Base-by-base conservation (phyloP, 2,329 filamentous ascomycete genomes). In the Aureobasidium mangrovei region DNA sequence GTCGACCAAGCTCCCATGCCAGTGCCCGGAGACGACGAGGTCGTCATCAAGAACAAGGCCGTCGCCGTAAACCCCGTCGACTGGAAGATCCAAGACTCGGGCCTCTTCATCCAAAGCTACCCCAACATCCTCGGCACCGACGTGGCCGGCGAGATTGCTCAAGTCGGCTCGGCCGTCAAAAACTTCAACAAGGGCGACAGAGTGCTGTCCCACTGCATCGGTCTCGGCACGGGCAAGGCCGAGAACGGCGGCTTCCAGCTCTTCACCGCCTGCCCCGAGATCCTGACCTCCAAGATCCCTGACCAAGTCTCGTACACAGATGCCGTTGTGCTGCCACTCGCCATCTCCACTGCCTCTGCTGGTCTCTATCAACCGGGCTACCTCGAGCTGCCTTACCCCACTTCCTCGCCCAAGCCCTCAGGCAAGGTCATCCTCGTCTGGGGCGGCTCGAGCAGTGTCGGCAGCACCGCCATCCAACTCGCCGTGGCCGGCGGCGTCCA, bases 111-210 rank as follows among this genome's bases (percentile, higher is more conserved):
- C 51, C 46, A 68, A 39, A 59, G 60, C 0, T 72, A 63, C 56
- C 69, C 70, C 4, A 61, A 60, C 26, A 61, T 72, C 24, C 58
- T 72, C 7, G 70, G 69, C 38, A 59, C 53, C 39, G 70, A 72
- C 48, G 60, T 69, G 12, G 68, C 70, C n/a, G 70, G 70, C 10
- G 66, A 54, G 18, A 40, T 59, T 7, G 32, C 43, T n/a, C 66
- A 71, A 7, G 60, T 70, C 0, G 78, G 78, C 4, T 57, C 66
- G 0, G 70, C 70, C 0, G 74, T 81, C 6, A 66, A 65, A n/a
- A 66, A 67, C 27, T 72, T 78, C 63, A 71, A 70, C 36, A 67
- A 71, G 47, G 78, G 78, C 24, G 76, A 81, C 58, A 66, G 64
- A 9, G 79, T 81, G 0, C 64, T 82, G 5, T 43, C 47, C 28